These are phyloP conservation scores for Pseudevernia furfuracea DNA, from an alignment of 495 filamentous ascomycete species.

Conservation along the genomic window DNA sequence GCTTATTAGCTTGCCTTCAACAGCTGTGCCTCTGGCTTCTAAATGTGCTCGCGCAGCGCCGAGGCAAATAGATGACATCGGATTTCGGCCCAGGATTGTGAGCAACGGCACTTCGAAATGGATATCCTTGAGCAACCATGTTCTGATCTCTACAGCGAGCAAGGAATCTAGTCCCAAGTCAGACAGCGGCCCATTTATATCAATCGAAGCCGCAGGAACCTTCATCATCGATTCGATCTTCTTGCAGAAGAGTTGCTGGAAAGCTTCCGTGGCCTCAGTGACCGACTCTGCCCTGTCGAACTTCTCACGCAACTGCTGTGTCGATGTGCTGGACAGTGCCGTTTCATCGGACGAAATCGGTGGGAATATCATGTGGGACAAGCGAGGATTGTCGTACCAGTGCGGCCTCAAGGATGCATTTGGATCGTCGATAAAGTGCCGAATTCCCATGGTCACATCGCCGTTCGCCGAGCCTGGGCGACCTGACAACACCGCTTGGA, in stretches of 20 bases:
- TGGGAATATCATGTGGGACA: too few relatives aligned
- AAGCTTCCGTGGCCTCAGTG: too few relatives aligned
- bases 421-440: neutral
- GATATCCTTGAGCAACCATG: slow-evolving; percentile 37
- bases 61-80: neutral
- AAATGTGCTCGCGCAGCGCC: neutral
- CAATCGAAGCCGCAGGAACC: neutral
- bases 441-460: slow-evolving; percentile 10
- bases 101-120: slow-evolving; percentile 42
- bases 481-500: slow-evolving; percentile 22
- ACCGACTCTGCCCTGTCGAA: too few relatives aligned
- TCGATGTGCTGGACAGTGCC: too few relatives aligned
- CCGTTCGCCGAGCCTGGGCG: slow-evolving; percentile 2
- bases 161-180: slow-evolving; percentile 37
- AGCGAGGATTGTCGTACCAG: too few relatives aligned
- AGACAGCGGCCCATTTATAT: slow-evolving; percentile 3
- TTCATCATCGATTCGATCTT: slow-evolving; percentile 10
- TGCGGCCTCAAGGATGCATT: too few relatives aligned
- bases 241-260: too few relatives aligned
- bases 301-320: too few relatives aligned
- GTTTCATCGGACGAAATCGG: too few relatives aligned
- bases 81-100: slow-evolving; percentile 32
- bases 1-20: too few relatives aligned
- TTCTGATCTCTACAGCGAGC: slow-evolving; percentile 31
- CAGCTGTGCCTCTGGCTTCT: too few relatives aligned